Conservation (phyloP, 805 yeast genomes). For the Soucietia sequanensis region DNA sequence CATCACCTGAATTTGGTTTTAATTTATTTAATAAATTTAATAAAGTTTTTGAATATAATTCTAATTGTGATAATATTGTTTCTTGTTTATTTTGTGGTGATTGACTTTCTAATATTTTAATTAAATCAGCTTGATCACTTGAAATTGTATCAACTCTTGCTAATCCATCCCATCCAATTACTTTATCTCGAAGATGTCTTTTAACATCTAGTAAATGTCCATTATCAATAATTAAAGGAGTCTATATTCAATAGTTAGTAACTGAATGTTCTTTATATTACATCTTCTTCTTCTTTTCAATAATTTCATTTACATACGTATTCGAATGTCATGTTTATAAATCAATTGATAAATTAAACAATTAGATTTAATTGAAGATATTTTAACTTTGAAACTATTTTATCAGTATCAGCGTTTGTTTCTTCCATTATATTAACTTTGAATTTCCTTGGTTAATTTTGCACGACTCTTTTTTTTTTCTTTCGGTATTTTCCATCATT, state of each 20-base stretch:
- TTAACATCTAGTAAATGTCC: conserved; percentile 63
- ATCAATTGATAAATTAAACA: too few relatives aligned
- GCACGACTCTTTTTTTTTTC: too few relatives aligned
- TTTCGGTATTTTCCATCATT: too few relatives aligned
- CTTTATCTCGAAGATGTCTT: conserved; percentile 68
- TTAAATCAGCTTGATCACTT: conserved; percentile 62
- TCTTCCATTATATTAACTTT: too few relatives aligned
- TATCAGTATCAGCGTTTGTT: too few relatives aligned
- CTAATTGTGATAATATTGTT: conserved; percentile 44
- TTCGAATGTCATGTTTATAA: conserved; percentile 14
- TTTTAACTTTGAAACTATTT: too few relatives aligned
- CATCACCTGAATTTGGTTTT: conserved; percentile 49
- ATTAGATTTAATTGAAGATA: too few relatives aligned
- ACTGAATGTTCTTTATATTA: conserved; percentile 1
- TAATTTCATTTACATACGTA: conserved; percentile 12
- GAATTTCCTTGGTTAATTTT: too few relatives aligned
- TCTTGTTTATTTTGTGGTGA: conserved; percentile 40
- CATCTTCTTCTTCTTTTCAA: neutral
- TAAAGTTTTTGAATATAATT: conserved; percentile 53
- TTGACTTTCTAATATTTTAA: conserved; percentile 54
- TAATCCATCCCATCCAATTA: conserved; percentile 91
- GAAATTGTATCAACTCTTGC: conserved; percentile 69
- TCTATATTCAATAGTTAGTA: conserved; percentile 14
- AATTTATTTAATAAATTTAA: conserved; percentile 52
- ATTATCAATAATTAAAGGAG: conserved; percentile 56